Evolutionary conservation across 2,329 filamentous ascomycete genomes (phyloP).

Genomic region (Beauveria scarabaeidicola): DNA sequence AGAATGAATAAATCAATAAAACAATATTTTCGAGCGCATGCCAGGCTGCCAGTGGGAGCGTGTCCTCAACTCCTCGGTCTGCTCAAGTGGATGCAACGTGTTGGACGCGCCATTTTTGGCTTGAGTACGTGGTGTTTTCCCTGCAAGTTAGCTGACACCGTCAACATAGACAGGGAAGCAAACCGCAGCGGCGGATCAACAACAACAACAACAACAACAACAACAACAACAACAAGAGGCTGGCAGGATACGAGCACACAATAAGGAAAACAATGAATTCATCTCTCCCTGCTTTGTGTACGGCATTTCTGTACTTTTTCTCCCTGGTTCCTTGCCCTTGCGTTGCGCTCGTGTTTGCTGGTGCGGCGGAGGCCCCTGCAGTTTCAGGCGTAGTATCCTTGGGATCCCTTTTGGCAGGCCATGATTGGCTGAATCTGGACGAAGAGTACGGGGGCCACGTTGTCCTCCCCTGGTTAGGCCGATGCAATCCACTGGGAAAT

Average conservation of each 20-base stretch:
- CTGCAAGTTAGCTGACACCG: no score
- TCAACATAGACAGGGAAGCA: no score
- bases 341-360: neutral
- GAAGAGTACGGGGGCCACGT: neutral
- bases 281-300: neutral
- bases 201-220: neutral
- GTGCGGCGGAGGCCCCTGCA: neutral
- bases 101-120: neutral
- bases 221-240: neutral
- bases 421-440: constrained; percentile 5
- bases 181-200: no score
- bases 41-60: no score
- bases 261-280: neutral
- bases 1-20: no score
- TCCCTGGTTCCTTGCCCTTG: neutral
- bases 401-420: neutral
- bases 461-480: neutral
- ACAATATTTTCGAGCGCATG: neutral
- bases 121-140: no score
- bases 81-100: neutral
- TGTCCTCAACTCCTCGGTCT: no score
- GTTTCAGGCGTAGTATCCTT: neutral
- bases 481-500: neutral
- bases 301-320: neutral
- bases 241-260: neutral